Evolutionary conservation across 768 basidiomycete genomes (phyloP).

Genomic region (Dioszegia aurantiaca): DNA sequence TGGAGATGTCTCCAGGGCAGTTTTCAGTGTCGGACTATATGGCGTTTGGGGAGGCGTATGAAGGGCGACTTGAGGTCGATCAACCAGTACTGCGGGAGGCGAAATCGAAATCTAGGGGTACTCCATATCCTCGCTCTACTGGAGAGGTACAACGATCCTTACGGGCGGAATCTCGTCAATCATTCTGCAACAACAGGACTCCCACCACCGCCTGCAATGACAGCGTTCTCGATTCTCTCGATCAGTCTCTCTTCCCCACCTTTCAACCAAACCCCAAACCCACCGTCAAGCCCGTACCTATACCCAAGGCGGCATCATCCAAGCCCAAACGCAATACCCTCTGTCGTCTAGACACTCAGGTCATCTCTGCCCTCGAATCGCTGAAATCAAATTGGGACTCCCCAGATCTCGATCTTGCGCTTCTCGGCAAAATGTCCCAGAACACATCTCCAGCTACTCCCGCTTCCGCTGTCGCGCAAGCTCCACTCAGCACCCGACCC

Average conservation of each 20-base stretch:
- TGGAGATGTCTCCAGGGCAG: conserved; percentile 14
- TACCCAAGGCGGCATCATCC: too few relatives aligned
- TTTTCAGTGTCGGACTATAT: conserved; percentile 17
- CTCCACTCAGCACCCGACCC: neutral
- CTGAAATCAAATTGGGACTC: conserved; percentile 18
- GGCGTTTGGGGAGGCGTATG: neutral
- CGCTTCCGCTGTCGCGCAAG: neutral
- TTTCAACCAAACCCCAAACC: neutral
- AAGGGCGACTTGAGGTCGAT: neutral
- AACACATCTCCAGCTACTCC: neutral
- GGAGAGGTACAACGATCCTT: too few relatives aligned
- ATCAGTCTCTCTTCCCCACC: conserved; percentile 23
- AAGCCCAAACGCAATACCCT: conserved; percentile 13
- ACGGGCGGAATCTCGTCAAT: neutral
- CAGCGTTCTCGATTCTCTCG: conserved; percentile 8
- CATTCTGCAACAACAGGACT: neutral
- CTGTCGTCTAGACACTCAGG: conserved; percentile 32
- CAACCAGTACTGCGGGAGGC: neutral
- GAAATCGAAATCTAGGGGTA: neutral
- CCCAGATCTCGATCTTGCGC: conserved; percentile 26
- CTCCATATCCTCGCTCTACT: conserved; percentile 1
- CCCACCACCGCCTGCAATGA: too few relatives aligned
- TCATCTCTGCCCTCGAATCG: conserved; percentile 30
- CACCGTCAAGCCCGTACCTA: too few relatives aligned
- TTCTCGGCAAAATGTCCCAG: conserved; percentile 5